These are phyloP conservation scores for Breviolum minutum DNA, from an alignment of 73 alveolate genomes.

Conservation along the genomic window DNA sequence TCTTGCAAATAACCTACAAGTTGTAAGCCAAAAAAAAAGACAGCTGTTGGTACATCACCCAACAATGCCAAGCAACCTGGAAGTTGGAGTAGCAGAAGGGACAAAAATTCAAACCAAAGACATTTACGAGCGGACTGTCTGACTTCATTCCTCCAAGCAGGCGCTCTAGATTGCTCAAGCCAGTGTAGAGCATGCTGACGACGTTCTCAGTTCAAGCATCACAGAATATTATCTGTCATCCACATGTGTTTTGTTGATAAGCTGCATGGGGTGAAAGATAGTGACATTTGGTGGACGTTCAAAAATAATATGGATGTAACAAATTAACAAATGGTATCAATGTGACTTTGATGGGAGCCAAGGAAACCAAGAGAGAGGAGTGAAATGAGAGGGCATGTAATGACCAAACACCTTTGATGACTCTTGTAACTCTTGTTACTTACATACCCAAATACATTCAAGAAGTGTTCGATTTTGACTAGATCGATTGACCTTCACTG, in stretches of 20 bases:
- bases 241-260: too few relatives aligned
- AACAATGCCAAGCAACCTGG: neutral
- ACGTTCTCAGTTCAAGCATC: neutral
- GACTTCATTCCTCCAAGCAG: neutral
- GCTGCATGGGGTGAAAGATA: neutral
- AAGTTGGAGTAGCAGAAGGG: conserved; percentile 31
- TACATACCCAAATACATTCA: too few relatives aligned
- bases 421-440: too few relatives aligned
- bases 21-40: neutral
- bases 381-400: too few relatives aligned
- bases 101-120: neutral
- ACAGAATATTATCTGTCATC: too few relatives aligned
- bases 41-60: neutral
- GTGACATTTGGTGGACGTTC: neutral
- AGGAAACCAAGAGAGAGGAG: too few relatives aligned
- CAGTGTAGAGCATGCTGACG: neutral
- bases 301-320: too few relatives aligned
- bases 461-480: too few relatives aligned
- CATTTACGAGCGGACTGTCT: neutral
- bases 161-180: neutral
- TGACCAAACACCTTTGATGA: too few relatives aligned
- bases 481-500: too few relatives aligned
- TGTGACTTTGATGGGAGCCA: too few relatives aligned
- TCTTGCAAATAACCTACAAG: neutral
- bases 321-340: too few relatives aligned